Base-by-base conservation (phyloP, 352 stramenopile genomes). In the Phytophthora macrochlamydospora region DNA sequence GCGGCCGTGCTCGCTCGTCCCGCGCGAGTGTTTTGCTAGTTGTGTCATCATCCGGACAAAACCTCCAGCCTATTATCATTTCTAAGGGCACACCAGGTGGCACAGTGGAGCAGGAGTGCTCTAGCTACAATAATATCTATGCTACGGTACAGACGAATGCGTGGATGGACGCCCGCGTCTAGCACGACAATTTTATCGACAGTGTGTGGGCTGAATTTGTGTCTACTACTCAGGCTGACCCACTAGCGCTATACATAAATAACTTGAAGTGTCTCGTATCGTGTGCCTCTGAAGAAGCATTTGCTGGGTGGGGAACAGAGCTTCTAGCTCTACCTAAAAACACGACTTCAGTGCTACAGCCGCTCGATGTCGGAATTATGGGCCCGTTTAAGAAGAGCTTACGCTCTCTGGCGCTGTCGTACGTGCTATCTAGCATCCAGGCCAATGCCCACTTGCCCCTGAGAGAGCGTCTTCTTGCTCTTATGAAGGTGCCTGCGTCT, bases 181-280 rank as follows among this genome's bases (percentile, higher is more conserved):
- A 63, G 68, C 18, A 54, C 4, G 54, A 69, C 9, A 24, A 37
- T 1, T 62, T 66, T 42, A 59, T 69, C 29, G 24, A 61, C 5
- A 31, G 13, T 7, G 14, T 59, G 2, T 73, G 59, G 55, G 35
- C 33, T 6, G 52, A 67, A 0, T 61, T 54, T 44, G 45, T 68
- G 18, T 44, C 50, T 1, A 13, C 11, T 18, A 32, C 29, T 9
- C 18, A 67, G 12, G 51, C 28, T 11, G 51, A 29, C 9, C 32
- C 56, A 2, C 33, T 59, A 4, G 51, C 57, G 2, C 35, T 77
- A 28, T 69, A 67, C 35, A 54, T 74, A n/a, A 65, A 71, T 65
- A 78, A 78, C 42, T 69, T 74, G 42, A 69, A 69, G 56, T 62
- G 48, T 12, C 70, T 74, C 44, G 58, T 69, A 33, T 74, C 56